phyloP scores from a whole-genome alignment of 176 grass and related monocot genomes.

The Bromus sterilis region DNA sequence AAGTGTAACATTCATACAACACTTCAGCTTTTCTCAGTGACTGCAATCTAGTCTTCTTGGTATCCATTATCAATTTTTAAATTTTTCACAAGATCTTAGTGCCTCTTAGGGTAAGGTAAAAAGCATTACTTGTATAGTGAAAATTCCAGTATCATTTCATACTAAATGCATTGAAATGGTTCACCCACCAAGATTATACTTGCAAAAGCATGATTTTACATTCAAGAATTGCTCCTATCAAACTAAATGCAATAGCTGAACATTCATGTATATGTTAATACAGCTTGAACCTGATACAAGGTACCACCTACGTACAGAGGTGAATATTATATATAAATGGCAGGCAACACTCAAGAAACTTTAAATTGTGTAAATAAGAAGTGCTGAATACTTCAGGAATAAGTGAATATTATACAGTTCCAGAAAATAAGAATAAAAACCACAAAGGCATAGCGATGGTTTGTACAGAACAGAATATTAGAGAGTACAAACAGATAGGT shows the following conservation, averaged over 20 bases:
- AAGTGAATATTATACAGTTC: neutral
- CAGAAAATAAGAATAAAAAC: neutral
- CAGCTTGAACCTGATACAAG: neutral
- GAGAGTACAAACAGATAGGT: neutral
- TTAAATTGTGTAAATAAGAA: neutral
- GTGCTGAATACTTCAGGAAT: neutral
- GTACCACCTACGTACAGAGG: neutral
- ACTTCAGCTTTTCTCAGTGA: neutral
- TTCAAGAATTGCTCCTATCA: neutral
- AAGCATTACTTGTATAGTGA: neutral
- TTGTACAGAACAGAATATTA: neutral
- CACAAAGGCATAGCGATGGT: neutral
- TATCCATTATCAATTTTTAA: neutral
- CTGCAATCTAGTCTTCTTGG: neutral
- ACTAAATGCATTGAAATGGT: constrained; percentile 8
- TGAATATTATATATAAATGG: neutral
- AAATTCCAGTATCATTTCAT: neutral
- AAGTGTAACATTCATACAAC: neutral
- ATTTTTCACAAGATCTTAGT: neutral
- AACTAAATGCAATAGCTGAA: neutral
- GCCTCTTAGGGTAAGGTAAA: neutral
- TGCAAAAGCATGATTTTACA: neutral
- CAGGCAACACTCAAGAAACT: neutral
- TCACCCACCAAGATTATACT: neutral
- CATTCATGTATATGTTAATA: neutral